Conservation (phyloP, 192 early-diverging fungal genomes). For the Coemansia erecta region DNA sequence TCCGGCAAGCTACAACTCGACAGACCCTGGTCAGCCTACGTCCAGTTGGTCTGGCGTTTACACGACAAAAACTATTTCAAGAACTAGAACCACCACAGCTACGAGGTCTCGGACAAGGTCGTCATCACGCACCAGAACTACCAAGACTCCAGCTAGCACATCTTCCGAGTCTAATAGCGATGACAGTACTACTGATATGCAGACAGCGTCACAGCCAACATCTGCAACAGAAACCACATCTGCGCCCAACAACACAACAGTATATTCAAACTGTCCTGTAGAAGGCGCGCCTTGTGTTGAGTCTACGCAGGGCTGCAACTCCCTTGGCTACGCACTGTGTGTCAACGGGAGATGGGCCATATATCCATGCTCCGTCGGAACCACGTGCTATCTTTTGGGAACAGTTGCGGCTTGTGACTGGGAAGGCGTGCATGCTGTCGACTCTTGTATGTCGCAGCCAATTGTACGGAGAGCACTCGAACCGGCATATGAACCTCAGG, state of each 20-base stretch:
- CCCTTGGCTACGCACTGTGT: constrained; percentile 31
- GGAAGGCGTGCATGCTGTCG: constrained; percentile 8
- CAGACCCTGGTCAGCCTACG: neutral
- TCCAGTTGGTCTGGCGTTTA: neutral
- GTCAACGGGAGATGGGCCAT: constrained; percentile 21
- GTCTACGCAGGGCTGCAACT: constrained; percentile 23
- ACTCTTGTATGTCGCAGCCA: constrained; percentile 11
- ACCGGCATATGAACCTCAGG: no score
- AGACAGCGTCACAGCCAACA: neutral
- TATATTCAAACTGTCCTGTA: constrained; percentile 12
- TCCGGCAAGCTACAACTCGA: neutral
- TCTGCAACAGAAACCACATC: neutral
- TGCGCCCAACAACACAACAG: neutral
- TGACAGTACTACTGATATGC: neutral
- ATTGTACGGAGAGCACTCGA: constrained; percentile 1
- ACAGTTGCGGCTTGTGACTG: constrained; percentile 30
- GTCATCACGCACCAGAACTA: neutral
- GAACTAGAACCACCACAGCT: constrained; percentile 4
- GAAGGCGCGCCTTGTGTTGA: constrained; percentile 21
- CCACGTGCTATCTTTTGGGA: constrained; percentile 25
- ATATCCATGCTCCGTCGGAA: constrained; percentile 30
- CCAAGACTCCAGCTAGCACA: neutral
- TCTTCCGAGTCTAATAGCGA: neutral
- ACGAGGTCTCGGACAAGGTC: neutral
- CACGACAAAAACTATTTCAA: neutral